Base-by-base conservation (phyloP, 192 early-diverging fungal species). In the Coemansia sp. region DNA sequence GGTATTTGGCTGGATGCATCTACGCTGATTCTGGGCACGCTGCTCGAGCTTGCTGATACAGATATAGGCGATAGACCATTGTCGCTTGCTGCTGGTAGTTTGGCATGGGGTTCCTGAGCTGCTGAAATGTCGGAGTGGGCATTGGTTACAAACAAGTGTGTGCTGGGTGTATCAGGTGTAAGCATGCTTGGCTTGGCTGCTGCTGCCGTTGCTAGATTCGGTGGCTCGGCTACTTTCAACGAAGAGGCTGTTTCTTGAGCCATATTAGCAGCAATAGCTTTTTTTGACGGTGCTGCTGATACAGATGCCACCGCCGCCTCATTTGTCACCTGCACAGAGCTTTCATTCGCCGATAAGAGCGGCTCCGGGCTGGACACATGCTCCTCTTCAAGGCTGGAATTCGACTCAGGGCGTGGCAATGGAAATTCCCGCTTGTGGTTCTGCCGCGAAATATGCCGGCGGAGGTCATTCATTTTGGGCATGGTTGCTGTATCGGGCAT, bases 111-210 rank as follows among this genome's bases (percentile, higher is more conserved):
- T 18, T 21, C 19, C 35, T 3, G 35, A 11, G 14, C 33, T 13
- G 14, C 50, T 11, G 37, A n/a, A 10, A 15, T 45, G 45, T 20
- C 16, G 15, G 11, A 20, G 37, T 48, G 38, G 2, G 31, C 37
- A 19, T 57, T 46, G 19, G 36, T 15, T 13, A 44, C 54, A 55
- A 64, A 64, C 37, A 50, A 15, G n/a, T n/a, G 14, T 3, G 54
- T 44, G 16, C 39, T 43, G 12, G 68, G 68, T 3, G 68, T 70
- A 35, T 63, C 68, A 1, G 68, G 68, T 15, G 68, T 70, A 21
- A 70, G 61, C 61, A 70, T 30, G 35, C 56, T 70, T 11, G 39
- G 46, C 40, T 18, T 49, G 2, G 56, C 44, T 6, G 50, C 49
- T n/a, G 61, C 45, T 30, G 37, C 10, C 6, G 16, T 12, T 1